Evolutionary conservation across 2,329 filamentous ascomycete species (phyloP), one percentile per base, ranked within the genome.

Genomic region (Sclerotinia sclerotiorum): DNA sequence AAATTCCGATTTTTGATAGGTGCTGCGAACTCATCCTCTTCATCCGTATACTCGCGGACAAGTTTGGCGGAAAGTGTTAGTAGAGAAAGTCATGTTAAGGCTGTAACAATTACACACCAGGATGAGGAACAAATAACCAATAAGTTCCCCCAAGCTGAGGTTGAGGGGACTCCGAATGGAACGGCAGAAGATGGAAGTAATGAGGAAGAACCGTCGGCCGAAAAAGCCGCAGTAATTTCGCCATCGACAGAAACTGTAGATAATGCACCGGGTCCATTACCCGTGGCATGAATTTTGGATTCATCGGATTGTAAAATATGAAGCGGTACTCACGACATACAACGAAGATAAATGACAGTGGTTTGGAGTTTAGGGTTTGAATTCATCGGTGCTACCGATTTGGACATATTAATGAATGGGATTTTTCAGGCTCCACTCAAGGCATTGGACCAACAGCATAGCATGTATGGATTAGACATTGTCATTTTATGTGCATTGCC

Each of bases 1-100:
- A 69, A 68, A 46, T 73, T 72, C 35, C 68, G 70, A 32, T 67
- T 73, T 13, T 48, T 72, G 8, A 48, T 72, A 44, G 61, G 67
- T 51, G 71, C 72, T 24, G 58, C 57, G n/a, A 65, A 62, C 17
- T 52, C 56, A 0, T 63, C 65, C 15, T 54, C 57, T 13, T 62
- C 46, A 3, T 63, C 57, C 10, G 51, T 68, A 21, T 68, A 68
- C 24, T 68, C 65, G 24, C 32, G 57, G 24, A 24, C 44, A 8
- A 68, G 65, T 55, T 46, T 68, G 48, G 58, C 65, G 19, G 58
- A 62, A 35, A 64, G 57, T 15, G 58, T 68, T 17, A 60, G 32
- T 35, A 39, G 65, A 17, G 65, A 68, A 55, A 44, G 48, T 7
- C 24, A 48, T 21, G 24, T 39, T 19, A 67, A 61, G 17, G 21